Conservation (phyloP, 2,329 filamentous ascomycete genomes). For the Purpureocillium lavendulum region DNA sequence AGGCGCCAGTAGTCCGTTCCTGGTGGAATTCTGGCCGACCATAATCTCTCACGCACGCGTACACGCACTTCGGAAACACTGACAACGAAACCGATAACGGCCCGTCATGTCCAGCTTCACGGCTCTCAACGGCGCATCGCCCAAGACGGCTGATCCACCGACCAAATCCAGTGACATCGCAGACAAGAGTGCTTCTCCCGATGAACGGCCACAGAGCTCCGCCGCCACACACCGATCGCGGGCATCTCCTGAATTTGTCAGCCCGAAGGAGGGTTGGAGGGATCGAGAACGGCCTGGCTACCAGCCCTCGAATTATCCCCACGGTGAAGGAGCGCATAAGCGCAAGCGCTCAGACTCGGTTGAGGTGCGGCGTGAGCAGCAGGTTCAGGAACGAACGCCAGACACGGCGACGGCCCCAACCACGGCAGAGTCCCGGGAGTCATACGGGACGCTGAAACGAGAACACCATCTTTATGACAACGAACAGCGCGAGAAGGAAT, state of each 20-base stretch:
- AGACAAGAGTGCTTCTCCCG: constrained; percentile 20
- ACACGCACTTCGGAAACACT: too few species aligned
- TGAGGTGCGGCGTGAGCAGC: constrained; percentile 34
- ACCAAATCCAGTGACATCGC: constrained; percentile 20
- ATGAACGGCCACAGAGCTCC: constrained; percentile 20
- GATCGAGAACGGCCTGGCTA: constrained; percentile 23
- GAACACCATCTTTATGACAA: constrained; percentile 38
- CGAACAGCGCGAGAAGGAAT: constrained; percentile 38
- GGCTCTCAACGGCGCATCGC: constrained; percentile 42
- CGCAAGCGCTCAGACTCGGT: constrained; percentile 62
- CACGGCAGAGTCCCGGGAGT: constrained; percentile 30
- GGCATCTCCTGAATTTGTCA: constrained; percentile 15
- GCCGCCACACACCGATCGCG: constrained; percentile 13
- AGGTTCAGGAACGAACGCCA: constrained; percentile 23
- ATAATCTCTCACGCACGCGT: too few species aligned
- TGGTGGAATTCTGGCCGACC: too few species aligned
- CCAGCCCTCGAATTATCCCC: constrained; percentile 29
- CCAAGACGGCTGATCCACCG: constrained; percentile 27
- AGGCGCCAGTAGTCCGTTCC: too few species aligned
- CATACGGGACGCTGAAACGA: constrained; percentile 32
- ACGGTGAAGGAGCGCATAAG: constrained; percentile 47
- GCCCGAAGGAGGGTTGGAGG: constrained; percentile 21
- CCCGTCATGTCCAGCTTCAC: constrained; percentile 40
- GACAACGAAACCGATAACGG: too few species aligned
- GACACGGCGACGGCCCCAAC: constrained; percentile 20